Percentiles rank a stretch among this genome's conserved stretches.
Evolutionary conservation across 2,329 filamentous ascomycete species (phyloP).

Genomic region (Xylariaceae sp.): DNA sequence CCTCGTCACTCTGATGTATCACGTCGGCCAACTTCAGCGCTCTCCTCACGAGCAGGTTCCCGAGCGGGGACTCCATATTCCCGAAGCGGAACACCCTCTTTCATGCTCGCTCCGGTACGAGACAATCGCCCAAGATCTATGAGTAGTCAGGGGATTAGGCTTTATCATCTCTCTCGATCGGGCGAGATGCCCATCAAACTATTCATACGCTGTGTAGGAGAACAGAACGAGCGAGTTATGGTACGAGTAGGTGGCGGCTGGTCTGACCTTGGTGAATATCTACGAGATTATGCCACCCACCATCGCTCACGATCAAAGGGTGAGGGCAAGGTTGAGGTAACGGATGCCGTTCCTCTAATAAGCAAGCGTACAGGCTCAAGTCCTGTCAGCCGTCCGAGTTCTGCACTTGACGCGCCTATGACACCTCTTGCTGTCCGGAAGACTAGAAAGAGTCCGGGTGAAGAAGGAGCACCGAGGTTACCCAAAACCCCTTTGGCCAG

Average conservation of each 20-base stretch:
- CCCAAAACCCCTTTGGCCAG: conserved; percentile 52
- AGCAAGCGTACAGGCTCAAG: conserved; percentile 47
- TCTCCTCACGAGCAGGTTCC: conserved; percentile 52
- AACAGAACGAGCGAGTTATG: conserved; percentile 92
- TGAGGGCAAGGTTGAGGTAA: conserved; percentile 64
- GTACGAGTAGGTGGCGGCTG: conserved; percentile 97
- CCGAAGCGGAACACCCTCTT: conserved; percentile 63
- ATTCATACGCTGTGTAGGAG: conserved; percentile 90
- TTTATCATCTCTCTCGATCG: conserved; percentile 88
- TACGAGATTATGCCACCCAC: conserved; percentile 91
- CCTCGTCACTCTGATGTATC: conserved; percentile 52
- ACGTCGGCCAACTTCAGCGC: conserved; percentile 55
- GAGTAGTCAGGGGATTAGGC: conserved; percentile 75
- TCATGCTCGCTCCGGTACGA: conserved; percentile 69
- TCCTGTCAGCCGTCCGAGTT: conserved; percentile 49
- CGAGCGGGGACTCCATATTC: conserved; percentile 63
- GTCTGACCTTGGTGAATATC: conserved; percentile 93
- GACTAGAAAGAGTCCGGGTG: conserved; percentile 54
- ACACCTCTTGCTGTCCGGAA: conserved; percentile 62
- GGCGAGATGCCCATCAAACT: conserved; percentile 91
- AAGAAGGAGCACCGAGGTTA: conserved; percentile 41
- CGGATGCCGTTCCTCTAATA: conserved; percentile 51
- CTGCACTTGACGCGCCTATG: conserved; percentile 47
- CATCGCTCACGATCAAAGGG: conserved; percentile 74
- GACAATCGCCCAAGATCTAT: conserved; percentile 54